phyloP scores from a whole-genome alignment of 257 asterid genomes.

The Pogostemon cablin region DNA sequence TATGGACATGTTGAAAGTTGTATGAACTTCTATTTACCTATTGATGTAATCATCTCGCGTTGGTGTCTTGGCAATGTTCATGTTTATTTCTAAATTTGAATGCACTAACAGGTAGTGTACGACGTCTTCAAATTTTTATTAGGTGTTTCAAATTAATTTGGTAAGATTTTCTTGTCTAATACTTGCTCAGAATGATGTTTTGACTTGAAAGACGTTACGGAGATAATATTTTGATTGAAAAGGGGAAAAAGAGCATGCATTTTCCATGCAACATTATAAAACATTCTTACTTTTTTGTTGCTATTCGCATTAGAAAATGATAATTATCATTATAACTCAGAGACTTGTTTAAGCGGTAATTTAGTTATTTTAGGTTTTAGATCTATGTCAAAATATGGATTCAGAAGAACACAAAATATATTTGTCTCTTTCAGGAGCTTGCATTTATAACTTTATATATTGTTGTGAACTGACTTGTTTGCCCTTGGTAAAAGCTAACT shows the following conservation, averaged over 20 bases:
- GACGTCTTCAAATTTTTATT: not conserved
- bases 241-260: slow-evolving; percentile 23
- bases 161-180: slow-evolving; percentile 6
- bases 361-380: slow-evolving; percentile 16
- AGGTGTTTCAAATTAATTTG: slow-evolving; percentile 10
- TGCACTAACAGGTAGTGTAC: slow-evolving; percentile 20
- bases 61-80: not conserved
- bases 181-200: slow-evolving; percentile 18
- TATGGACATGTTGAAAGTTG: not conserved
- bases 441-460: slow-evolving; percentile 6
- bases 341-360: slow-evolving; percentile 19
- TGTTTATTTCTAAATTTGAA: slow-evolving; percentile 10
- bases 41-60: not conserved
- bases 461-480: slow-evolving; percentile 16
- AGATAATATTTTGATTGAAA: slow-evolving; percentile 10
- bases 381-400: slow-evolving; percentile 10
- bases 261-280: slow-evolving; percentile 17
- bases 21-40: not conserved
- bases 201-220: slow-evolving; percentile 16
- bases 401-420: not conserved
- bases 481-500: slow-evolving; percentile 18
- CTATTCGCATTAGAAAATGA: slow-evolving; percentile 17
- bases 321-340: not conserved
- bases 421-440: slow-evolving; percentile 26
- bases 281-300: slow-evolving; percentile 20